Evolutionary conservation across 2,329 filamentous ascomycete genomes (phyloP).

Genomic region (Xylaria sp.): DNA sequence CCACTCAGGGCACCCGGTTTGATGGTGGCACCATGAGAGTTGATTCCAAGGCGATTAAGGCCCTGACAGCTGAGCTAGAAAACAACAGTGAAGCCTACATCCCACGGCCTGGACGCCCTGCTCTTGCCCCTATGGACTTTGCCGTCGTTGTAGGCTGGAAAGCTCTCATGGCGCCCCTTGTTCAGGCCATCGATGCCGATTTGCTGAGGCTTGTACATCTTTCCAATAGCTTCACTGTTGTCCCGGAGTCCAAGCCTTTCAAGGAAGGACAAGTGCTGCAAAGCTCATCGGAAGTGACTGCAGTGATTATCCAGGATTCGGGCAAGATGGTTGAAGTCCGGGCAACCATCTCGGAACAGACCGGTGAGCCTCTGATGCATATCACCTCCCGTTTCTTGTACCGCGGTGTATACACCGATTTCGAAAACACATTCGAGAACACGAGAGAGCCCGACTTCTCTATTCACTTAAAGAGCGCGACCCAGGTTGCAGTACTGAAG

Average conservation of each 20-base stretch:
- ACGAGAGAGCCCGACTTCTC: slow-evolving; percentile 95
- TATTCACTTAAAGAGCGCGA: slow-evolving; percentile 81
- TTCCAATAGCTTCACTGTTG: slow-evolving; percentile 97
- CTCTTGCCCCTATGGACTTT: slow-evolving; percentile 97
- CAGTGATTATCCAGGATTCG: slow-evolving; percentile 95
- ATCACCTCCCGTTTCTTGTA: slow-evolving; percentile 98
- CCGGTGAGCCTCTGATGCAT: slow-evolving; percentile 89
- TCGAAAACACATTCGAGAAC: slow-evolving; percentile 97
- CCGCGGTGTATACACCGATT: slow-evolving; percentile 89
- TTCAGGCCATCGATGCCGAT: slow-evolving; percentile 93
- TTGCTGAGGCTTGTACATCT: slow-evolving; percentile 94
- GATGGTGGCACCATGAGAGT: slow-evolving; percentile 87
- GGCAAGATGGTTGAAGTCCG: slow-evolving; percentile 99
- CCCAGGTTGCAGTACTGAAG: slow-evolving; percentile 89
- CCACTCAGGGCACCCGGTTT: slow-evolving; percentile 79
- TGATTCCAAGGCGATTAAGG: slow-evolving; percentile 89
- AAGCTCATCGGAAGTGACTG: slow-evolving; percentile 94
- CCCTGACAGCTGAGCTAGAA: slow-evolving; percentile 96
- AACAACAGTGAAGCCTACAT: slow-evolving; percentile 98
- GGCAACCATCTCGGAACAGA: slow-evolving; percentile 81
- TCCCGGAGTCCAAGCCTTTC: slow-evolving; percentile 88
- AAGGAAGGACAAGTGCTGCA: slow-evolving; percentile 93
- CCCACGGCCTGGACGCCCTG: slow-evolving; percentile 88
- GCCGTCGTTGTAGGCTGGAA: slow-evolving; percentile 97
- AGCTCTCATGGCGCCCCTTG: slow-evolving; percentile 99